Conservation (phyloP, 176 grass and related monocot genomes). For the Urochloa ruziziensis region DNA sequence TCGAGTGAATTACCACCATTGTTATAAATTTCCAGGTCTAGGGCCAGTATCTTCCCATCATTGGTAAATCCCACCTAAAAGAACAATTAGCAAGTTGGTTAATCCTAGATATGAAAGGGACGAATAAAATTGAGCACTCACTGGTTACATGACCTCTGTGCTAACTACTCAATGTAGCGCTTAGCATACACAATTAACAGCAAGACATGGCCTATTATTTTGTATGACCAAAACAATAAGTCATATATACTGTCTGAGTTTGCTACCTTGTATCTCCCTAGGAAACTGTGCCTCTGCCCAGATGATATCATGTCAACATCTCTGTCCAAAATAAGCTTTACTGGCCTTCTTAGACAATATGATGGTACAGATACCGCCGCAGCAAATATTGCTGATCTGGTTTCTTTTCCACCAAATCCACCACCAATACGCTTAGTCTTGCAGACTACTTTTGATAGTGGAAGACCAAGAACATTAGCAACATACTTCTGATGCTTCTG, state of each 20-base stretch:
- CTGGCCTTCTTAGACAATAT: constrained; percentile 65
- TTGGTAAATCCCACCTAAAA: constrained; percentile 90
- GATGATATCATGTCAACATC: constrained; percentile 88
- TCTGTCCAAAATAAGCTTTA: constrained; percentile 90
- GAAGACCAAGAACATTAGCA: constrained; percentile 74
- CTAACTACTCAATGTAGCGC: not conserved
- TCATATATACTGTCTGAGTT: not conserved
- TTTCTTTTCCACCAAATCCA: constrained; percentile 98
- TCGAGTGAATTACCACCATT: constrained; percentile 86
- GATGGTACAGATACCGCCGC: constrained; percentile 74
- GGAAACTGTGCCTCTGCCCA: constrained; percentile 92
- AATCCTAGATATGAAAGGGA: not conserved
- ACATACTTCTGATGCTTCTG: constrained; percentile 73
- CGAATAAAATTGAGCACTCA: not conserved
- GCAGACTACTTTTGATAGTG: constrained; percentile 88
- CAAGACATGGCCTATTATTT: not conserved
- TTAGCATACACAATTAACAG: constrained; percentile 13
- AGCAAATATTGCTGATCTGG: constrained; percentile 76
- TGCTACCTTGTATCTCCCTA: constrained; percentile 88
- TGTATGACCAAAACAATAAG: not conserved
- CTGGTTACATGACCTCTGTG: not conserved
- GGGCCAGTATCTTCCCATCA: constrained; percentile 73
- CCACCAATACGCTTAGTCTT: constrained; percentile 95
- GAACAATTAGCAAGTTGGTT: constrained; percentile 6
- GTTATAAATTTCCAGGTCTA: constrained; percentile 87